Conservation (phyloP, 2,329 filamentous ascomycete genomes). For the Penicillium thymicola region DNA sequence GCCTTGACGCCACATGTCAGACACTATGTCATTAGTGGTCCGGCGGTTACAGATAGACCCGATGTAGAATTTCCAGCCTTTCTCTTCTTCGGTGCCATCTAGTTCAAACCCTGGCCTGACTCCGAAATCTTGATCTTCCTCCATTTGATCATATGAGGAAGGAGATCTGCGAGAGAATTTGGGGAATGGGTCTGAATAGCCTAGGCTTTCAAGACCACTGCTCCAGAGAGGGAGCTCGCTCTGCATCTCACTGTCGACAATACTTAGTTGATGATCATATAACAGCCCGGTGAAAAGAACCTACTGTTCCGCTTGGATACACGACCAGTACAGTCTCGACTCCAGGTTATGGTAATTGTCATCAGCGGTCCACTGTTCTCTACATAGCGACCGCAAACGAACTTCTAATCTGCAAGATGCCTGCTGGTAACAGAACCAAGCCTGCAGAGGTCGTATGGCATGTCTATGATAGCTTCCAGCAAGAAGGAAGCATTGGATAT, state of each 20-base stretch:
- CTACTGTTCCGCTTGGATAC: slow-evolving; percentile 27
- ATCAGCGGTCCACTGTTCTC: slow-evolving; percentile 23
- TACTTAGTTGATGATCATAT: neutral
- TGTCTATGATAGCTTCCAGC: slow-evolving; percentile 23
- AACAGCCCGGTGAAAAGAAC: neutral
- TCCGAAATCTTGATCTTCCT: slow-evolving; percentile 4
- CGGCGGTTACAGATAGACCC: slow-evolving; percentile 23
- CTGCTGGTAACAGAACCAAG: slow-evolving; percentile 26
- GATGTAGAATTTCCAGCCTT: slow-evolving; percentile 24
- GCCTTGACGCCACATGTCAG: slow-evolving; percentile 22
- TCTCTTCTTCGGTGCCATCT: slow-evolving; percentile 19
- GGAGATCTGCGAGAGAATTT: slow-evolving; percentile 7
- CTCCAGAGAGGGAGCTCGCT: slow-evolving; percentile 24
- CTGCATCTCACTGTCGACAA: slow-evolving; percentile 20
- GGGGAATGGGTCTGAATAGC: slow-evolving; percentile 23
- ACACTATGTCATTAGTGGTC: slow-evolving; percentile 23
- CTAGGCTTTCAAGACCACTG: slow-evolving; percentile 20
- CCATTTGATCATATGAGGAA: slow-evolving; percentile 14
- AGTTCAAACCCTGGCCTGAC: slow-evolving; percentile 4
- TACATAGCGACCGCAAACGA: slow-evolving; percentile 20
- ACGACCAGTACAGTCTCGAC: slow-evolving; percentile 25
- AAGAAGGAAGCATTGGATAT: slow-evolving; percentile 24
- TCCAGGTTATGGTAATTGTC: slow-evolving; percentile 23
- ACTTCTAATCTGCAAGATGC: slow-evolving; percentile 25
- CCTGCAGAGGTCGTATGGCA: slow-evolving; percentile 20